phyloP scores from a whole-genome alignment of 257 asterid genomes.

The Vinca minor region DNA sequence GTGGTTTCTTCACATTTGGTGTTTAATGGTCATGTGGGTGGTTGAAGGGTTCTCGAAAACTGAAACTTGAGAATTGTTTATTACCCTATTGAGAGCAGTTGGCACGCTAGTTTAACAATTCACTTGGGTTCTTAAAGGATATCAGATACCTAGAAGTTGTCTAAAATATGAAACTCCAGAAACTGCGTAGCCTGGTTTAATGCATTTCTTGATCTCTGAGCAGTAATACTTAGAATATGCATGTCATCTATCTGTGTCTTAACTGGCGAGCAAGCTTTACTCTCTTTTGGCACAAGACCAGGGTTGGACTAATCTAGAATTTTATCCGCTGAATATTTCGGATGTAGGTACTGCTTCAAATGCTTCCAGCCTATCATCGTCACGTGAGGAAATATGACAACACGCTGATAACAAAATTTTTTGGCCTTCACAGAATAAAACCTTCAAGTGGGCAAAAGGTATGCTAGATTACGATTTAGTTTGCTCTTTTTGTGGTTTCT shows the following conservation, averaged over 20 bases:
- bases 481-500: not conserved
- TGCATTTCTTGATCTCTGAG: not conserved
- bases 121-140: not conserved
- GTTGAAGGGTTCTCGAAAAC: too few relatives aligned
- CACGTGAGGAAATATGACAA: slow-evolving; percentile 75
- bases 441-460: slow-evolving; percentile 97
- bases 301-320: slow-evolving; percentile 1
- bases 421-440: slow-evolving; percentile 96
- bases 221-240: not conserved
- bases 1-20: too few relatives aligned
- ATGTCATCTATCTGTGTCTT: not conserved
- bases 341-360: slow-evolving; percentile 74
- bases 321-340: slow-evolving; percentile 19
- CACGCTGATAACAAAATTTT: slow-evolving; percentile 89
- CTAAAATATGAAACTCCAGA: not conserved
- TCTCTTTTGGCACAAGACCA: not conserved
- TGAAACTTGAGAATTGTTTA: not conserved
- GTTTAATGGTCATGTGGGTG: too few relatives aligned
- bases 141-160: not conserved
- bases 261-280: not conserved
- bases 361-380: slow-evolving; percentile 83
- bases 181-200: not conserved
- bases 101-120: not conserved
- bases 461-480: slow-evolving; percentile 11
- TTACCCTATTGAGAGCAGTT: not conserved